phyloP scores from a whole-genome alignment of 352 stramenopile genomes.

The Globisporangium parvum region DNA sequence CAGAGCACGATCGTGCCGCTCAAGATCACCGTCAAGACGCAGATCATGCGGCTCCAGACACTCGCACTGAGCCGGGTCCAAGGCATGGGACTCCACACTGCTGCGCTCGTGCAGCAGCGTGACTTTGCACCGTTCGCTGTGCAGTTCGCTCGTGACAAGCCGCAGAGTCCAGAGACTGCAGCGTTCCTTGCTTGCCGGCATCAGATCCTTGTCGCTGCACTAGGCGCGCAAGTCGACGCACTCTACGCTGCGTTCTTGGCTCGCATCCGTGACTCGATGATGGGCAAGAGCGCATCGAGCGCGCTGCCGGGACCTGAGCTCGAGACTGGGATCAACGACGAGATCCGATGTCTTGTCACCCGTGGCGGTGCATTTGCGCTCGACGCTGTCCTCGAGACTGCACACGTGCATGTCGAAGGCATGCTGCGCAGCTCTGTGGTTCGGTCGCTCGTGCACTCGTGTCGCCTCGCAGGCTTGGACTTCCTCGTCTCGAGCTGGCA shows the following conservation, averaged over 20 bases:
- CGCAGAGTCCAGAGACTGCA: slow-evolving; percentile 21
- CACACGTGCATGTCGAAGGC: slow-evolving; percentile 26
- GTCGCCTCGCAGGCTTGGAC: slow-evolving; percentile 43
- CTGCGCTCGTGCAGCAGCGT: slow-evolving; percentile 55
- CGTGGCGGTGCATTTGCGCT: slow-evolving; percentile 32
- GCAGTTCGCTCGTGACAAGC: slow-evolving; percentile 29
- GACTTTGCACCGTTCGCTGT: slow-evolving; percentile 43
- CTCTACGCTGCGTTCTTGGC: slow-evolving; percentile 41
- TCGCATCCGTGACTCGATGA: slow-evolving; percentile 26
- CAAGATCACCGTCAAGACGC: slow-evolving; percentile 39
- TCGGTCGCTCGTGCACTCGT: slow-evolving; percentile 40
- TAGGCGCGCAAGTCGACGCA: slow-evolving; percentile 40
- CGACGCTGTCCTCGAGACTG: slow-evolving; percentile 34
- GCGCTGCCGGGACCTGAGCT: slow-evolving; percentile 21
- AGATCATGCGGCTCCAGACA: slow-evolving; percentile 51
- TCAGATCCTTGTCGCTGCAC: slow-evolving; percentile 23
- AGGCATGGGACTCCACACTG: slow-evolving; percentile 38
- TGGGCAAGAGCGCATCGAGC: slow-evolving; percentile 6
- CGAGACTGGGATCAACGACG: slow-evolving; percentile 42
- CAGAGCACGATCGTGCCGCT: slow-evolving; percentile 41
- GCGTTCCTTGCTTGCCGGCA: slow-evolving; percentile 39
- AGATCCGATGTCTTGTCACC: slow-evolving; percentile 38
- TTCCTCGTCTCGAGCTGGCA: slow-evolving; percentile 53
- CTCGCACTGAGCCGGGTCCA: slow-evolving; percentile 44
- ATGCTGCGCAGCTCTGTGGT: slow-evolving; percentile 33